phyloP scores from a whole-genome alignment of 441 rosid species.

The Theobroma grandiflorum region DNA sequence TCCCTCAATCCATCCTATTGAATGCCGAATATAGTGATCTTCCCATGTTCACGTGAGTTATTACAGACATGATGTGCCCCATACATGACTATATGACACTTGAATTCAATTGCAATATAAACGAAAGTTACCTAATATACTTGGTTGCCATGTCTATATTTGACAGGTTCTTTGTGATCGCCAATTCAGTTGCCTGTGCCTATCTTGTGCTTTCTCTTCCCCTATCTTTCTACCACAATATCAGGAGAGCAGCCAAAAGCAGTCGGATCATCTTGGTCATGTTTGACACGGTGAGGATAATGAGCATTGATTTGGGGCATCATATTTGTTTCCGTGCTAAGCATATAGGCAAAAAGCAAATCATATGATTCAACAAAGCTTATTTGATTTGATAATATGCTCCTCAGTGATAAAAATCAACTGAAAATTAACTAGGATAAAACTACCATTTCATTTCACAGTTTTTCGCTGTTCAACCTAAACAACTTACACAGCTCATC shows the following conservation, averaged over 20 bases:
- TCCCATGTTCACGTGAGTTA: conserved; percentile 67
- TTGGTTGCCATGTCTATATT: background rate
- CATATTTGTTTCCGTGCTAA: background rate
- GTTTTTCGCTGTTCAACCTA: background rate
- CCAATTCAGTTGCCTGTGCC: conserved; percentile 67
- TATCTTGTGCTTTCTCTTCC: conserved; percentile 76
- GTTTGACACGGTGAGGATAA: conserved; percentile 57
- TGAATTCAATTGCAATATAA: background rate
- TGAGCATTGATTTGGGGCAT: background rate
- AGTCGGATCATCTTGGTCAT: conserved; percentile 54
- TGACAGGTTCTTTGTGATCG: conserved; percentile 73
- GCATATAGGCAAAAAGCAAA: background rate
- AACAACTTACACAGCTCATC: background rate
- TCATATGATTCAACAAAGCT: background rate
- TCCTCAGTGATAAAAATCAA: background rate
- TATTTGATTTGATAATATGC: background rate
- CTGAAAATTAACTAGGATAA: background rate
- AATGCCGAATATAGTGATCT: conserved; percentile 64
- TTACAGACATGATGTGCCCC: background rate
- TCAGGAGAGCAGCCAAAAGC: conserved; percentile 48
- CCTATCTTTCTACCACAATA: conserved; percentile 57
- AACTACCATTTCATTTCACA: background rate
- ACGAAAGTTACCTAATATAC: background rate
- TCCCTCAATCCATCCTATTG: conserved; percentile 53
- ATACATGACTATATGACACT: background rate